phyloP scores from a whole-genome alignment of 495 filamentous ascomycete genomes.

The Pyronema omphalodes region DNA sequence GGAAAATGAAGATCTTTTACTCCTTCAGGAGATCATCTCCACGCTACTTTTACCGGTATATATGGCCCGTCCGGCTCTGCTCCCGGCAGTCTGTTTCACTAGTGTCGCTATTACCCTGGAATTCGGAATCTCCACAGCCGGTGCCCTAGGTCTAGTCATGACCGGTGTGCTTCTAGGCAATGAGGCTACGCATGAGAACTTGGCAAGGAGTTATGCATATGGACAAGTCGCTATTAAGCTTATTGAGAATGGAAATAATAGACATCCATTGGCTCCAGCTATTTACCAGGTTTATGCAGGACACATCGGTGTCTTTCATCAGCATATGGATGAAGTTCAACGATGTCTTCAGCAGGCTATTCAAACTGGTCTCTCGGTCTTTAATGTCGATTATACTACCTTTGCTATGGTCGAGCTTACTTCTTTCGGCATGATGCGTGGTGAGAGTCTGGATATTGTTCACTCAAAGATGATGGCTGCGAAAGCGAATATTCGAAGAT shows the following conservation, averaged over 20 bases:
- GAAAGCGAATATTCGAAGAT: slow-evolving; percentile 20
- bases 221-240: slow-evolving; percentile 22
- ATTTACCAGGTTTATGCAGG: slow-evolving; percentile 23
- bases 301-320: slow-evolving; percentile 23
- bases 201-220: slow-evolving; percentile 19
- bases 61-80: slow-evolving; percentile 21
- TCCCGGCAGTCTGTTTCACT: slow-evolving; percentile 23
- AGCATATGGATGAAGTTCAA: slow-evolving; percentile 20
- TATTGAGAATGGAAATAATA: slow-evolving; percentile 10
- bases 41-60: slow-evolving; percentile 21
- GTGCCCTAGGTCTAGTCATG: slow-evolving; percentile 22
- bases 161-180: slow-evolving; percentile 20
- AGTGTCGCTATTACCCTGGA: slow-evolving; percentile 23
- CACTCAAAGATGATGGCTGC: slow-evolving; percentile 21
- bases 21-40: slow-evolving; percentile 24
- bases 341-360: slow-evolving; percentile 21
- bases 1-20: slow-evolving; percentile 22
- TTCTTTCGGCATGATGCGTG: slow-evolving; percentile 22
- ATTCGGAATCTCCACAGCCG: slow-evolving; percentile 21
- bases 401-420: slow-evolving; percentile 23
- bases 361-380: slow-evolving; percentile 19
- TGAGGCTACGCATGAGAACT: slow-evolving; percentile 20
- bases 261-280: slow-evolving; percentile 18
- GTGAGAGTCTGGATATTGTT: slow-evolving; percentile 13
- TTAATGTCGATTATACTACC: slow-evolving; percentile 24